Conservation (phyloP, 2,329 filamentous ascomycete species). For the Talaromyces sp. region DNA sequence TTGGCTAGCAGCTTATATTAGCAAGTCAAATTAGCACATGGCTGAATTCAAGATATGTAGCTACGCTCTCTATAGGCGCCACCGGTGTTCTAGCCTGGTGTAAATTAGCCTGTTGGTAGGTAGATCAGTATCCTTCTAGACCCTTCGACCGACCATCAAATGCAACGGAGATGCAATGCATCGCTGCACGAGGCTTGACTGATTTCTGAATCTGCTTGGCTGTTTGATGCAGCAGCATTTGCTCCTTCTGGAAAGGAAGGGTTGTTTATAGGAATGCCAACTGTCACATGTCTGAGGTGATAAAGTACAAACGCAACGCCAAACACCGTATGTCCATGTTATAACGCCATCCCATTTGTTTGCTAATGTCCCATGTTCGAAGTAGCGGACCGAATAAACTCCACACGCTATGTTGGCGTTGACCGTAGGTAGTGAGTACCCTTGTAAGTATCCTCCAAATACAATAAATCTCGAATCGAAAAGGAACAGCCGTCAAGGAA, state of each 20-base stretch:
- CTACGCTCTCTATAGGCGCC: not conserved
- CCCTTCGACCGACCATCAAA: not conserved
- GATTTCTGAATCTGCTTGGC: not conserved
- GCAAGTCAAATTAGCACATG: not conserved
- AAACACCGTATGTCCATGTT: constrained; percentile 1
- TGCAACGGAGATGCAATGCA: constrained; percentile 4
- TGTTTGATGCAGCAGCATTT: not conserved
- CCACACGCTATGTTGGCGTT: constrained; percentile 14
- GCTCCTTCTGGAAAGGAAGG: not conserved
- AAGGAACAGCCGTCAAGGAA: not conserved
- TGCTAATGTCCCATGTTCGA: not conserved
- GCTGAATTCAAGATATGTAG: not conserved
- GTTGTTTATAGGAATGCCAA: not conserved
- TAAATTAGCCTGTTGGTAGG: not conserved
- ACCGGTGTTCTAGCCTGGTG: not conserved
- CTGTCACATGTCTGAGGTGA: not conserved
- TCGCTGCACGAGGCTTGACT: not conserved
- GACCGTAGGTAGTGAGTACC: not conserved
- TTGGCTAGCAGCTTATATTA: not conserved
- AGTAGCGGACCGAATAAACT: constrained; percentile 6
- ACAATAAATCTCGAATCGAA: not conserved
- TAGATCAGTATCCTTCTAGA: not conserved
- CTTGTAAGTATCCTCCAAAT: not conserved
- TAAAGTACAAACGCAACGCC: constrained; percentile 7
- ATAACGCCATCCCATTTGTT: constrained; percentile 2